A percentile compares a stretch with the other conserved stretches of the same genome.
Conservation (phyloP, 768 basidiomycete species). For the Lactarius trivialis region DNA sequence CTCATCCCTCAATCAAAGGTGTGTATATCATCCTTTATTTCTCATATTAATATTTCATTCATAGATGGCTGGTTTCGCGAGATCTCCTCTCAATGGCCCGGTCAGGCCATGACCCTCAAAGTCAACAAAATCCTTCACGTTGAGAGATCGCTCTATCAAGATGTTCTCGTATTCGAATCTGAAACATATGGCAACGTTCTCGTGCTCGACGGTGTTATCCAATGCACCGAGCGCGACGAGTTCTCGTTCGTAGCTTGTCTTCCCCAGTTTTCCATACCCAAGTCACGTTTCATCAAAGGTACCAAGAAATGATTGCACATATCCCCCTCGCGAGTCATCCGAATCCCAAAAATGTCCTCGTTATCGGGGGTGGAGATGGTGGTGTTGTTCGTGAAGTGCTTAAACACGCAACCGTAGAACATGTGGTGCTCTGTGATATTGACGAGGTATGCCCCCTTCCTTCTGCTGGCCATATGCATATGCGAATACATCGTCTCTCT, state of each 20-base stretch:
- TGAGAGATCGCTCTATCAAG: constrained; percentile 91
- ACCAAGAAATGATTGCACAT: constrained; percentile 99
- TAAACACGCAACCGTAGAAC: constrained; percentile 85
- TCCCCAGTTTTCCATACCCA: neutral
- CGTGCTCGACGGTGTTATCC: constrained; percentile 90
- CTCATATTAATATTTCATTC: neutral
- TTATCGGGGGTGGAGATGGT: constrained; percentile 97
- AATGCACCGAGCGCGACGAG: constrained; percentile 97
- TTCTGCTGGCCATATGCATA: neutral
- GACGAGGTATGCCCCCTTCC: constrained; percentile 62
- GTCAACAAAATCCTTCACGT: constrained; percentile 93
- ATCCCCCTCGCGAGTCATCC: constrained; percentile 95
- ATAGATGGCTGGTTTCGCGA: constrained; percentile 95
- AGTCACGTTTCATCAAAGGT: constrained; percentile 41
- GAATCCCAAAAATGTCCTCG: constrained; percentile 91
- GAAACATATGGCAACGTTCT: constrained; percentile 97
- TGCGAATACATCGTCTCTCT: neutral
- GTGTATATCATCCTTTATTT: constrained; percentile 21
- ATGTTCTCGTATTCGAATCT: constrained; percentile 94
- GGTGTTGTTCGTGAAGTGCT: constrained; percentile 96
- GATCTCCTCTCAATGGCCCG: constrained; percentile 93
- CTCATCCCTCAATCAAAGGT: constrained; percentile 34
- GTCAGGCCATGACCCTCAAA: constrained; percentile 94
- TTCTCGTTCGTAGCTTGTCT: constrained; percentile 67
- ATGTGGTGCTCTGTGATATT: constrained; percentile 95